A percentile compares a stretch with the other conserved stretches of the same genome.
phyloP scores from a whole-genome alignment of 805 yeast species.

The Cyberlindnera misumaiensis region DNA sequence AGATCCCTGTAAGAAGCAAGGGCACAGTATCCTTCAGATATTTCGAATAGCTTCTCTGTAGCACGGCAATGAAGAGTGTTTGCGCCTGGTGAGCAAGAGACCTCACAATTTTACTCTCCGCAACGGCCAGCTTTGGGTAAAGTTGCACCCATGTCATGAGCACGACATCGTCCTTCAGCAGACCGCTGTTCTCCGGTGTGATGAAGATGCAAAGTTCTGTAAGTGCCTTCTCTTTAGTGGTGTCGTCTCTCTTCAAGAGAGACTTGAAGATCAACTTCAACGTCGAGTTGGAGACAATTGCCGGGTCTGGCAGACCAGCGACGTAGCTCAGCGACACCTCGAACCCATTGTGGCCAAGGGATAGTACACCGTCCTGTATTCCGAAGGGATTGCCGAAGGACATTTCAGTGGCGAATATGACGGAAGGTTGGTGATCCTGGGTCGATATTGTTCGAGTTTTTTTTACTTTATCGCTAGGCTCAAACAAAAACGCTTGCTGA shows the following conservation, averaged over 20 bases:
- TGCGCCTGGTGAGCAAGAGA: constrained; percentile 58
- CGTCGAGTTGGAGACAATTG: constrained; percentile 37
- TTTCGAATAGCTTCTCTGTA: constrained; percentile 54
- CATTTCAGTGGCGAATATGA: constrained; percentile 2
- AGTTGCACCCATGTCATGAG: constrained; percentile 70
- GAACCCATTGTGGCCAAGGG: constrained; percentile 35
- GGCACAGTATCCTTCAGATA: constrained; percentile 70
- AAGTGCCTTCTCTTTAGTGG: constrained; percentile 80
- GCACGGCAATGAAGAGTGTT: constrained; percentile 38
- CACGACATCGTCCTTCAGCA: constrained; percentile 44
- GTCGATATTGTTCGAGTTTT: background rate
- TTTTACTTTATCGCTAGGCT: no score
- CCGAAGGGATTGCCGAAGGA: constrained; percentile 24
- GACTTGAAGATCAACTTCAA: constrained; percentile 67
- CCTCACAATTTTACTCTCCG: constrained; percentile 62
- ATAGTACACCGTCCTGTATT: constrained; percentile 13
- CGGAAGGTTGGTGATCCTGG: no score
- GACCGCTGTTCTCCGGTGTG: constrained; percentile 13
- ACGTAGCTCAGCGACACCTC: constrained; percentile 68
- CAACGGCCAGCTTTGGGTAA: constrained; percentile 73
- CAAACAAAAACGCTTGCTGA: no score
- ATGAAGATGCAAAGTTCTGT: constrained; percentile 40
- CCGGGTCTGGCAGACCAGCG: constrained; percentile 72
- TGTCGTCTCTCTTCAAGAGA: constrained; percentile 68
- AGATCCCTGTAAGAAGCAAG: constrained; percentile 62